Evolutionary conservation across 1,284 basidiomycete genomes (phyloP), one percentile per base, ranked within the genome.

Genomic region (Waitea zeae): DNA sequence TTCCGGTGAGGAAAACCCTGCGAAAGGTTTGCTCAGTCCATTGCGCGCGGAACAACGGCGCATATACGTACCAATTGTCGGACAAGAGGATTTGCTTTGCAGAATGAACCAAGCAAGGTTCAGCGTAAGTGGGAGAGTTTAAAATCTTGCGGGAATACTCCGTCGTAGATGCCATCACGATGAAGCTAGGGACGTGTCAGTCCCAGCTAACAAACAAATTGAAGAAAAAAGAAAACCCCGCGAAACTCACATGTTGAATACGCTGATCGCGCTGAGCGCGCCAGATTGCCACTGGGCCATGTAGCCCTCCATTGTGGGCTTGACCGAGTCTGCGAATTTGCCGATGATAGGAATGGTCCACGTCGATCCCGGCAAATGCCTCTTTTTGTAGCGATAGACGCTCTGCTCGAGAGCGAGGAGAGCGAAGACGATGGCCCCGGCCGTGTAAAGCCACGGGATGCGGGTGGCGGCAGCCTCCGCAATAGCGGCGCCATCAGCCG

Each of bases 301-400:
- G 62, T 96, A 96, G 34, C 72, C 72, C 51, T 88, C 82, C 63
- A 95, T 68, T 3, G 82, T 77, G 4, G 90, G 90, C 47, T 79
- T 71, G 59, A 90, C 59, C 12, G 84, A 90, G 52, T 93, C 84
- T 9, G 78, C 72, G 46, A 93, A 93, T 55, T 88, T 88, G 41
- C 90, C 90, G 39, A 96, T 93, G 48, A 96, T 47, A 17, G 90
- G 90, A 41, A 96, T 93, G 13, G 88, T 93, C 87, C 87, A 96
- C 50, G 57, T 66, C 39, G 68, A 70, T 12, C 90, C 90, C 0
- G 90, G 89, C 5, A 96, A 66, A 47, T 82, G 71, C 14, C 66
- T 68, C 52, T 95, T 93, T 61, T 92, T 92, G 51, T 68, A 68
- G 28, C 88, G 65, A 55, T 89, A 96, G 14, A 89, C 70, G 18